Percentiles rank a stretch among this genome's conserved stretches.
These are phyloP conservation scores for Xylaria sp. DNA, from an alignment of 2,329 filamentous ascomycete genomes.

Conservation along the genomic window DNA sequence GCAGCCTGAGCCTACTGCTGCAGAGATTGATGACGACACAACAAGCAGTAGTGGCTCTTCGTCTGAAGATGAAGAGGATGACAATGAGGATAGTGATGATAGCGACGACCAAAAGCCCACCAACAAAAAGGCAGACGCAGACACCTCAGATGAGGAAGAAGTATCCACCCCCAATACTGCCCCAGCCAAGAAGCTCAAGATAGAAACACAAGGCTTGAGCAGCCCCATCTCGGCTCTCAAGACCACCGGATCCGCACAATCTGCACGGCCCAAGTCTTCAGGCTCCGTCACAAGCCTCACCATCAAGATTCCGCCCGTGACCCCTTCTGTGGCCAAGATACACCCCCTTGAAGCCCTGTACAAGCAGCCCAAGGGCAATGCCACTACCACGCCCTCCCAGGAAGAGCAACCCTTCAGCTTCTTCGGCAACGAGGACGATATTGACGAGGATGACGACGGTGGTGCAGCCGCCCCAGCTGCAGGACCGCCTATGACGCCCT, in stretches of 20 bases:
- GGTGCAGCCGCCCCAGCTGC: constrained; percentile 18
- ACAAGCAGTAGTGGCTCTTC: constrained; percentile 46
- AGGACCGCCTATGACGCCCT: constrained; percentile 76
- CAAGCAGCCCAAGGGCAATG: constrained; percentile 65
- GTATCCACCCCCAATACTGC: constrained; percentile 1
- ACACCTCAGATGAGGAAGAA: constrained; percentile 31
- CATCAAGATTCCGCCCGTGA: constrained; percentile 56
- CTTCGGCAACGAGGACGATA: constrained; percentile 61
- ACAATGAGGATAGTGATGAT: constrained; percentile 36
- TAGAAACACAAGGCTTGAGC: constrained; percentile 20
- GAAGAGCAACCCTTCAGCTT: constrained; percentile 73
- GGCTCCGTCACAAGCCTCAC: constrained; percentile 54
- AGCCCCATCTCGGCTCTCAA: constrained; percentile 30
- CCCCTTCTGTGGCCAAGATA: constrained; percentile 54
- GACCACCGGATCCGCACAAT: constrained; percentile 26
- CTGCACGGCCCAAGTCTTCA: constrained; percentile 52
- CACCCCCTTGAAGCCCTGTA: constrained; percentile 93
- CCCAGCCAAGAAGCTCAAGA: constrained; percentile 25
- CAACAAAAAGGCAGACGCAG: constrained; percentile 26
- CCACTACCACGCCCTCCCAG: constrained; percentile 43
- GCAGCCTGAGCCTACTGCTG: constrained; percentile 20
- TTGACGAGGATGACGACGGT: constrained; percentile 44
- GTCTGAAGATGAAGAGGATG: constrained; percentile 33
- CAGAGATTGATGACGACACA: constrained; percentile 37
- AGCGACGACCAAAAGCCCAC: too few relatives aligned